These are phyloP conservation scores for Carex kokanica DNA, from an alignment of 176 grass and related monocot species.

Conservation along the genomic window DNA sequence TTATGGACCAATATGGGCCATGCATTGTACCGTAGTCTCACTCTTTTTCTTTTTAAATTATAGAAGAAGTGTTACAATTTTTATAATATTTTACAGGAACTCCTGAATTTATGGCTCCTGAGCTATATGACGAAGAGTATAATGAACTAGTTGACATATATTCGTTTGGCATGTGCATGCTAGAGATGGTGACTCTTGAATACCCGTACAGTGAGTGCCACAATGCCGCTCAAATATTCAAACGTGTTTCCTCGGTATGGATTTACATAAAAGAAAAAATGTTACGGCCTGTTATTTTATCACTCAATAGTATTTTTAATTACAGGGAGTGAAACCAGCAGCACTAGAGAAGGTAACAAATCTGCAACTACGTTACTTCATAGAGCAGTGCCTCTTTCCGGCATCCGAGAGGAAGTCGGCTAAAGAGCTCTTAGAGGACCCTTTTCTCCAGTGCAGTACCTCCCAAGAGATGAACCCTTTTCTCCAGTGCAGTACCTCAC, in stretches of 20 bases:
- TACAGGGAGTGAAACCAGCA: slow-evolving; percentile 22
- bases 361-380: slow-evolving; percentile 58
- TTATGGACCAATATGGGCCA: too few relatives aligned
- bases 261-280: neutral
- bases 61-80: neutral
- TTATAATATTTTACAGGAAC: slow-evolving; percentile 18
- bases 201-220: slow-evolving; percentile 37
- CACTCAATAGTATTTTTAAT: neutral
- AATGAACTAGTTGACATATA: slow-evolving; percentile 41
- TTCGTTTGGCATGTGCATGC: slow-evolving; percentile 35
- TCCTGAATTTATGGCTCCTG: slow-evolving; percentile 38
- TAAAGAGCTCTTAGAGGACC: slow-evolving; percentile 53
- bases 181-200: slow-evolving; percentile 37
- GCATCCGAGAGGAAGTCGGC: slow-evolving; percentile 75
- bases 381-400: slow-evolving; percentile 79
- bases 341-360: slow-evolving; percentile 40
- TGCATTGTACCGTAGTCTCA: too few relatives aligned
- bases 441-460: slow-evolving; percentile 18
- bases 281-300: neutral
- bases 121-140: slow-evolving; percentile 35
- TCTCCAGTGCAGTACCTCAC: slow-evolving; percentile 4
- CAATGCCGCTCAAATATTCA: slow-evolving; percentile 37
- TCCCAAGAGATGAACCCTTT: neutral
- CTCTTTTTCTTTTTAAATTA: neutral
- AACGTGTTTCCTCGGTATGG: slow-evolving; percentile 30